Percentiles rank a stretch among this genome's conserved stretches.
These are phyloP conservation scores for Umbilicaria muhlenbergii DNA, from an alignment of 495 filamentous ascomycete species.

Conservation along the genomic window DNA sequence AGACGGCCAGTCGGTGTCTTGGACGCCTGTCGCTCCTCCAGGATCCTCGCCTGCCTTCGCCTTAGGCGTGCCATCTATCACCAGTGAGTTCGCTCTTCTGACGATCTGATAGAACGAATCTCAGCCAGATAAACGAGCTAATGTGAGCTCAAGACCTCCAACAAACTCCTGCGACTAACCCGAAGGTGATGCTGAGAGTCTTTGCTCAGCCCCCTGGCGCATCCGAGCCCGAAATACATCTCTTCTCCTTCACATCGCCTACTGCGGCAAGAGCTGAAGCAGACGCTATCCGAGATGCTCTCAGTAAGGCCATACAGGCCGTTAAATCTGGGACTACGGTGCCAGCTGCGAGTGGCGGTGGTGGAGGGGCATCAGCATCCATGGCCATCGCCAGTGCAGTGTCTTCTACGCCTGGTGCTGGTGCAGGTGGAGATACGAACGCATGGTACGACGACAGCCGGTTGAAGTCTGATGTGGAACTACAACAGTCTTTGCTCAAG, in stretches of 20 bases:
- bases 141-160: conserved; percentile 51
- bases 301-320: conserved; percentile 61
- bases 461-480: conserved; percentile 53
- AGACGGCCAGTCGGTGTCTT: conserved; percentile 57
- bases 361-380: conserved; percentile 30
- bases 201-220: conserved; percentile 48
- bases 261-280: conserved; percentile 65
- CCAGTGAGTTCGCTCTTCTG: conserved; percentile 36
- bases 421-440: conserved; percentile 25
- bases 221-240: conserved; percentile 46
- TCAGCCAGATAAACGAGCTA: neutral
- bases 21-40: conserved; percentile 50
- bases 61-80: conserved; percentile 59
- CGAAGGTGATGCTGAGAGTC: conserved; percentile 86
- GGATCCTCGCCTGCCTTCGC: conserved; percentile 42
- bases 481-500: conserved; percentile 76
- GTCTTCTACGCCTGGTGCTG: conserved; percentile 14
- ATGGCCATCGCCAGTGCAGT: conserved; percentile 46
- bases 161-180: conserved; percentile 64
- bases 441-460: conserved; percentile 62
- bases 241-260: conserved; percentile 74
- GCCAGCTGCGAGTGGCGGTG: conserved; percentile 23
- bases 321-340: conserved; percentile 38
- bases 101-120: neutral
- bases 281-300: conserved; percentile 62